These are phyloP conservation scores for Dioszegia aurantiaca DNA, from an alignment of 768 basidiomycete species.

Conservation along the genomic window DNA sequence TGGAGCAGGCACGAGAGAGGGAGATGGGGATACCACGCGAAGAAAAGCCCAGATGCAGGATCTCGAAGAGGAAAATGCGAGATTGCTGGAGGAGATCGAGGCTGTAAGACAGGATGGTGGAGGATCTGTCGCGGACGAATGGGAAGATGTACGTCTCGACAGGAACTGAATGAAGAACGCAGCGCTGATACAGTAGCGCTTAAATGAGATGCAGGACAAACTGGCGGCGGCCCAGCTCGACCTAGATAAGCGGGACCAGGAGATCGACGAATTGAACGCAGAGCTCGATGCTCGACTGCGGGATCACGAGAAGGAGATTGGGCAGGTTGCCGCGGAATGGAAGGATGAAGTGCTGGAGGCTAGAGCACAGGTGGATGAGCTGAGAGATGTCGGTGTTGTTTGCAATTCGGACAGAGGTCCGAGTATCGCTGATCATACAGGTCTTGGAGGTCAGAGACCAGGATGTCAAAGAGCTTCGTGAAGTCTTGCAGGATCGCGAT, in stretches of 20 bases:
- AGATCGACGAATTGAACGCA: conserved; percentile 76
- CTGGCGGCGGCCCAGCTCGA: conserved; percentile 63
- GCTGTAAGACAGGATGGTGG: conserved; percentile 27
- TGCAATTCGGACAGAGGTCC: background rate
- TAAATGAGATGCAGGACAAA: conserved; percentile 46
- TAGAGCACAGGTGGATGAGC: conserved; percentile 72
- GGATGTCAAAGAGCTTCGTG: conserved; percentile 34
- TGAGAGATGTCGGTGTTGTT: conserved; percentile 46
- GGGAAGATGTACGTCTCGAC: conserved; percentile 33
- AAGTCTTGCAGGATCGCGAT: conserved; percentile 63
- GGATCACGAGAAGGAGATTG: conserved; percentile 47
- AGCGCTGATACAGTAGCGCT: conserved; percentile 27
- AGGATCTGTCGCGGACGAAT: conserved; percentile 24
- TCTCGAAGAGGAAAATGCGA: conserved; percentile 35
- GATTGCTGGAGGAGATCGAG: conserved; percentile 38
- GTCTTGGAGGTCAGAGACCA: conserved; percentile 31
- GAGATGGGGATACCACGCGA: conserved; percentile 15
- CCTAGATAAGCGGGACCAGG: conserved; percentile 69
- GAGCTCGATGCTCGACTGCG: conserved; percentile 62
- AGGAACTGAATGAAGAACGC: background rate
- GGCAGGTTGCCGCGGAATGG: conserved; percentile 75
- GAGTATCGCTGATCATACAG: conserved; percentile 12
- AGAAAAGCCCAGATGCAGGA: conserved; percentile 17
- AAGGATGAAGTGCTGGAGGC: conserved; percentile 80
- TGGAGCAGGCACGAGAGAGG: conserved; percentile 21